Base-by-base conservation (phyloP, 495 filamentous ascomycete genomes). In the Pseudevernia furfuracea region DNA sequence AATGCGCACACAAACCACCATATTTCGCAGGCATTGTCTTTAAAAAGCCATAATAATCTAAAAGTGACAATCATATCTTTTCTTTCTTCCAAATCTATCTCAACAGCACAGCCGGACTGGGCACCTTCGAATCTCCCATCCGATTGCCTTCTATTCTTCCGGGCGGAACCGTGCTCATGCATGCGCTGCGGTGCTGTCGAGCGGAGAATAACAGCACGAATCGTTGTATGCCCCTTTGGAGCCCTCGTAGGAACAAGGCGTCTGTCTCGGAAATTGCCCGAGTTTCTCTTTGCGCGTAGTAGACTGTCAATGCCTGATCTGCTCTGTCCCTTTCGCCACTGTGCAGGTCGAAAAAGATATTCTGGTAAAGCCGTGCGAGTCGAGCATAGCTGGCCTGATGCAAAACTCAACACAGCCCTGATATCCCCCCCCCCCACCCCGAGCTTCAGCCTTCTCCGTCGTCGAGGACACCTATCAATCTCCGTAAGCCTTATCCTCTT, bases 401-500 rank as follows among this genome's bases (percentile, higher is more conserved):
- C 12, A 52, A 15, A 34, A 12, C 7, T 32, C 52, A 55, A 55
- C 52, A 34, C 15, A 55, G 30, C 52, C 52, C 28, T 34, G 7
- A 12, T 2, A 4, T 55, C 28, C 8, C 52, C 19, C 12, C 52
- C 30, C 30, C 10, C 10, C 0, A 4, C 30, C 52, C 52, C 30
- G 19, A 34, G 0, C 1, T 30, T 34, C 30, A 55, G 52, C 52
- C 52, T 34, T 34, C 52, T 55, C 30, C 19, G 19, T 14, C 17
- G 6, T n/a, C 37, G 28, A 11, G 14, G 25, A 23, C 23, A 12
- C 12, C 12, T 25, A 46, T 68, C 58, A 66, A 15, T n/a, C 37
- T 34, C 55, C 25, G 59, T 70, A 70, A 39, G 49, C 59, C 56
- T 66, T 17, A 5, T 60, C 63, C 64, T 80, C 77, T 66, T 77